A percentile compares a stretch with the other conserved stretches of the same genome.
These are phyloP conservation scores for Zhuliangozyma blackwelliae DNA, from an alignment of 1,139 yeast genomes.

Conservation along the genomic window DNA sequence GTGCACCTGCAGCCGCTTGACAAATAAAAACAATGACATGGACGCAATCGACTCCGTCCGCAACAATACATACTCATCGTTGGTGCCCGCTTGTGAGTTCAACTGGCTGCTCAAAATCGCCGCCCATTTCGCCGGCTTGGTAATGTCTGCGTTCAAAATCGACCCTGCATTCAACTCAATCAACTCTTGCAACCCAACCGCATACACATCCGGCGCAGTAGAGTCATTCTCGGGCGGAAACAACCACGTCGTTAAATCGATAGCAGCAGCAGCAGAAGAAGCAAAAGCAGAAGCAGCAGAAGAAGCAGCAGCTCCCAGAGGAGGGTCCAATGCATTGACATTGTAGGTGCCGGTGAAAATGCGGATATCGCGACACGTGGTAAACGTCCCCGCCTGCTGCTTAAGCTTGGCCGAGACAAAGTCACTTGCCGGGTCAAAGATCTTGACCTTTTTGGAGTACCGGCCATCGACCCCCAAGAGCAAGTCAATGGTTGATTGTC, in stretches of 20 bases:
- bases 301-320: slow-evolving; percentile 1
- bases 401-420: slow-evolving; percentile 62
- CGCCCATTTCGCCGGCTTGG: slow-evolving; percentile 66
- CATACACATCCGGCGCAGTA: slow-evolving; percentile 62
- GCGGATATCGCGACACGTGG: slow-evolving; percentile 54
- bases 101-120: slow-evolving; percentile 51
- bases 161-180: slow-evolving; percentile 88
- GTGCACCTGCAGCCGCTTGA: slow-evolving; percentile 45
- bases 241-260: slow-evolving; percentile 73
- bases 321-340: slow-evolving; percentile 67
- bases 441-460: slow-evolving; percentile 62
- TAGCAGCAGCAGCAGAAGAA: slow-evolving; percentile 23
- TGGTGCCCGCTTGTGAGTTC: slow-evolving; percentile 25
- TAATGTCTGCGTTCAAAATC: slow-evolving; percentile 62
- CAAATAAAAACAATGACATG: slow-evolving; percentile 37
- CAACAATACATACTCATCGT: slow-evolving; percentile 33
- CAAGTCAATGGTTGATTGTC: slow-evolving; percentile 83
- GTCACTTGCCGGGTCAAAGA: slow-evolving; percentile 87
- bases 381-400: slow-evolving; percentile 50
- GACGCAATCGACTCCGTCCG: slow-evolving; percentile 45
- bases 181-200: slow-evolving; percentile 89
- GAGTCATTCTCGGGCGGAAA: slow-evolving; percentile 60
- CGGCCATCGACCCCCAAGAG: slow-evolving; percentile 74
- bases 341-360: slow-evolving; percentile 86
- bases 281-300: too few species aligned